Base-by-base conservation (phyloP, 176 grass and related monocot species). In the Carex parvula region DNA sequence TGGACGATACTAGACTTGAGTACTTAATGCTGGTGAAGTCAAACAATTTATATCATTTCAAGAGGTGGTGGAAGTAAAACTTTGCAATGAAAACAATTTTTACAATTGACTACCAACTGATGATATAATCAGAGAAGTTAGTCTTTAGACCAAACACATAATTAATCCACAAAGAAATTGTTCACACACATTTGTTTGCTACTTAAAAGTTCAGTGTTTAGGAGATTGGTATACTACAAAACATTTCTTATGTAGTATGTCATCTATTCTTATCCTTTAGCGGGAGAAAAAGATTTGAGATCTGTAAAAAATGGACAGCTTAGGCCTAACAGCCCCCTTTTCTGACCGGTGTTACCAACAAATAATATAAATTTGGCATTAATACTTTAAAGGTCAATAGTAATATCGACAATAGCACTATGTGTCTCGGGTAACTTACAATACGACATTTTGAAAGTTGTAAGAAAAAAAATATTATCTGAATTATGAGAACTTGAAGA, bases 151-250 rank as follows among this genome's bases (percentile, higher is more conserved):
- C 46, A 15, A 24, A 74, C 12, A 74, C 10, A 44, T 42, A 70
- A 70, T 26, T 26, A 26, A 8, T 44, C 70, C 12, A 74, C 21
- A 52, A 22, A 26, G 46, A 74, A 74, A 26, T 26, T 26, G 44
- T 52, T 1, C 35, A 50, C 70, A 74, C n/a, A 24, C 11, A 74
- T 15, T 74, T 74, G 70, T 74, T 74, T 73, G 42, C 70, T 74
- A 24, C 44, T 50, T n/a, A 3, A 33, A 33, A 35, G 22, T 68
- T 64, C 46, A 48, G 24, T 74, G 44, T 52, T 66, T 33, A 67
- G 14, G 30, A 37, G 15, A 67, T 17, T 67, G 32, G 7, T 8
- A 53, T 22, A 52, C 20, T 74, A 52, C 70, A 74, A 44, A 74
- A 53, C 20, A 74, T 53, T 53, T 53, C 44, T 74, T 74, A 3